These are phyloP conservation scores for Mortierella sp. DNA, from an alignment of 371 early-diverging fungal species.

Conservation along the genomic window DNA sequence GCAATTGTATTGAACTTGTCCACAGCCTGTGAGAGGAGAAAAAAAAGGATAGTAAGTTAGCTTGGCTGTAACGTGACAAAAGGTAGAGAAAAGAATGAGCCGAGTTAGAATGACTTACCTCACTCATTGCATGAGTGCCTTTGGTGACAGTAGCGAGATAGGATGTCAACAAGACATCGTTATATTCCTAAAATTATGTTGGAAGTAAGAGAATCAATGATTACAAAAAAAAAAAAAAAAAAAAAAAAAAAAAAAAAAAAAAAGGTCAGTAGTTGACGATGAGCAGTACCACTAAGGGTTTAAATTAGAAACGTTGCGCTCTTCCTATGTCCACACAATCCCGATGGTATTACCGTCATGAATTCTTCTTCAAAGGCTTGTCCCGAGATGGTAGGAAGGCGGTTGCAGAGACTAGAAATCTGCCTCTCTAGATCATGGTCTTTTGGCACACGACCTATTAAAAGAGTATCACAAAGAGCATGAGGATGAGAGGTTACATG, in stretches of 20 bases:
- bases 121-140: slow-evolving; percentile 75
- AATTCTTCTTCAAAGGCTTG: slow-evolving; percentile 78
- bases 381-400: slow-evolving; percentile 76
- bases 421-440: slow-evolving; percentile 85
- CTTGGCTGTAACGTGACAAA: background rate
- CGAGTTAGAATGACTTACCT: slow-evolving; percentile 52
- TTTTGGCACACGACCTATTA: slow-evolving; percentile 58
- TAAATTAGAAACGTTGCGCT: too few species aligned
- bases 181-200: slow-evolving; percentile 72
- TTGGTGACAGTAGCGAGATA: slow-evolving; percentile 86
- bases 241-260: background rate
- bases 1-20: slow-evolving; percentile 48
- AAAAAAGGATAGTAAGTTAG: background rate
- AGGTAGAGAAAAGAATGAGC: too few species aligned
- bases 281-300: too few species aligned
- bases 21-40: slow-evolving; percentile 30
- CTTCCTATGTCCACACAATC: too few species aligned
- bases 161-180: slow-evolving; percentile 81
- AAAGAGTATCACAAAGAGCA: too few species aligned
- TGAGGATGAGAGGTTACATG: background rate
- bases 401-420: slow-evolving; percentile 76
- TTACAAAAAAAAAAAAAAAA: background rate
- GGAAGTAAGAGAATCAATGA: background rate
- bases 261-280: background rate
- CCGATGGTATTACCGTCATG: slow-evolving; percentile 60